phyloP scores from a whole-genome alignment of 495 filamentous ascomycete genomes.

The Amorphotheca resinae region DNA sequence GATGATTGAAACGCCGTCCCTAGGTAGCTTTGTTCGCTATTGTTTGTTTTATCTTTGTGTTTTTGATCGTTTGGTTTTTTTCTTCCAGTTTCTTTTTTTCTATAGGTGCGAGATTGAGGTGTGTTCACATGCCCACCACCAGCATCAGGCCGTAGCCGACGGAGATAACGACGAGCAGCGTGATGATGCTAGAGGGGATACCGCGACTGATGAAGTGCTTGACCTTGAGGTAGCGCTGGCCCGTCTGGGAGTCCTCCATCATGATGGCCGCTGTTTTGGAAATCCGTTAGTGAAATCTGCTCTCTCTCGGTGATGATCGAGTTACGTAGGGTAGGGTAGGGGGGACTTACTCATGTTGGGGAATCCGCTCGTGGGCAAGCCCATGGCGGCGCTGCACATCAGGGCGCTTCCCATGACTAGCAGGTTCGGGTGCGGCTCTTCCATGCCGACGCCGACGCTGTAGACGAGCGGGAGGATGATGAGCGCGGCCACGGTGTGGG shows the following conservation, averaged over 20 bases:
- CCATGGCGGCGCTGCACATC: conserved; percentile 69
- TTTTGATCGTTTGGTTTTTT: too few species aligned
- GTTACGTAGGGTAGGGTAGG: too few species aligned
- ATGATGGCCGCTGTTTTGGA: conserved; percentile 73
- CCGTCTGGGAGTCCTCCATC: conserved; percentile 90
- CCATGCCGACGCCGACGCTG: conserved; percentile 72
- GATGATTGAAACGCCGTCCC: too few species aligned
- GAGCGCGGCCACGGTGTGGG: conserved; percentile 89
- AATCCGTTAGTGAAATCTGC: conserved; percentile 4
- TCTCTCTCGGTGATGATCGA: too few species aligned
- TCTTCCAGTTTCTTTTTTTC: too few species aligned
- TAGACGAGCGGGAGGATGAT: conserved; percentile 89
- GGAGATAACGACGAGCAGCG: conserved; percentile 72
- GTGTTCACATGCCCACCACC: too few species aligned
- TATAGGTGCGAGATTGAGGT: too few species aligned
- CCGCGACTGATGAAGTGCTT: conserved; percentile 89
- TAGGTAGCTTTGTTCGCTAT: too few species aligned
- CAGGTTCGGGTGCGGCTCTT: conserved; percentile 82
- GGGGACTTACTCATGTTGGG: conserved; percentile 91
- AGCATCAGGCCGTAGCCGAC: conserved; percentile 83
- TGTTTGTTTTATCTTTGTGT: too few species aligned
- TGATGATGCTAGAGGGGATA: conserved; percentile 71
- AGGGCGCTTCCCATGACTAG: conserved; percentile 71
- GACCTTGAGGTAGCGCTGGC: conserved; percentile 82
- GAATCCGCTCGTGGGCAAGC: conserved; percentile 86